Evolutionary conservation across 139 green algal genomes (phyloP).

Genomic region (Marvania coccoides): DNA sequence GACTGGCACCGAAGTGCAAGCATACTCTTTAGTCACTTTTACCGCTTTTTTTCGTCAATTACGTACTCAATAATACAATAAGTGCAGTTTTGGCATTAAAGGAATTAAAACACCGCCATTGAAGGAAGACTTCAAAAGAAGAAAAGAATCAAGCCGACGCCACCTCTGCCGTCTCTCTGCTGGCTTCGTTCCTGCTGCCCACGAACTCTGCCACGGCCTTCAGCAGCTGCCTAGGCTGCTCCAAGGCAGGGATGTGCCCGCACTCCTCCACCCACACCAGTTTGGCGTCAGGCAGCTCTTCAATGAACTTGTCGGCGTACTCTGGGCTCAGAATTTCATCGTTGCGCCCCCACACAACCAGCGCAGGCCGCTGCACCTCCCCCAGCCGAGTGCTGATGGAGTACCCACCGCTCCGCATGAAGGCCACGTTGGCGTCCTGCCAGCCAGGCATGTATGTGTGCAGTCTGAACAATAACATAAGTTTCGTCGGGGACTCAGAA

Average conservation of each 20-base stretch:
- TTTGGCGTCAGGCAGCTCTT: conserved; percentile 35
- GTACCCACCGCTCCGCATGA: conserved; percentile 88
- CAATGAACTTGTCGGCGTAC: conserved; percentile 46
- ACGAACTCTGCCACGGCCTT: conserved; percentile 27
- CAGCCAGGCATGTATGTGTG: conserved; percentile 71
- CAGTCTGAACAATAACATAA: too few relatives aligned
- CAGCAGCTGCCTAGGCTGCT: conserved; percentile 57
- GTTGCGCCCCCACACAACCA: conserved; percentile 89
- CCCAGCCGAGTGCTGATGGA: conserved; percentile 31
- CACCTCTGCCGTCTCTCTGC: too few relatives aligned
- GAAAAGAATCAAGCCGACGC: too few relatives aligned
- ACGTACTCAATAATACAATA: too few relatives aligned
- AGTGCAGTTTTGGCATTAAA: too few relatives aligned
- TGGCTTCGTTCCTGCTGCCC: too few relatives aligned
- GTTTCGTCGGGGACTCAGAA: background rate
- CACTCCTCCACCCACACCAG: conserved; percentile 70
- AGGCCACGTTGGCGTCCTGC: conserved; percentile 80
- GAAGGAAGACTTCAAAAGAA: too few relatives aligned
- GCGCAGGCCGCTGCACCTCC: conserved; percentile 18
- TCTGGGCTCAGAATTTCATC: conserved; percentile 65
- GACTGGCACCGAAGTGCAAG: too few relatives aligned
- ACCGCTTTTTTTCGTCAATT: too few relatives aligned
- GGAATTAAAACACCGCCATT: too few relatives aligned
- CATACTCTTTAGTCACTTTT: too few relatives aligned
- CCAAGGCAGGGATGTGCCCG: conserved; percentile 80